A percentile compares a stretch with the other conserved stretches of the same genome.
phyloP scores from a whole-genome alignment of 192 early-diverging fungal species.

The Umbelopsis sp. region DNA sequence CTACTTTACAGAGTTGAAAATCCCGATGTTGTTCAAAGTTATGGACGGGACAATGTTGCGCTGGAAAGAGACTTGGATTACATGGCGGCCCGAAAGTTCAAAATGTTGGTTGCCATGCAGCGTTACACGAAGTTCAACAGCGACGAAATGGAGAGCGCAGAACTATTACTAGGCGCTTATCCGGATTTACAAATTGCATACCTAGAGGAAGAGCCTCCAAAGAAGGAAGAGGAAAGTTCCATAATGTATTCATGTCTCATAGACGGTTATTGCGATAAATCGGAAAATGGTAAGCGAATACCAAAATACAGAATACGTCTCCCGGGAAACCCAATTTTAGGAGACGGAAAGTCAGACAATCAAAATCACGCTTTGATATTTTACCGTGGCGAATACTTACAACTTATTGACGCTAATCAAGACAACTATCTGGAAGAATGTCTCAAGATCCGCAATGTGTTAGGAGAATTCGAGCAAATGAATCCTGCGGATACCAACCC shows the following conservation, averaged over 20 bases:
- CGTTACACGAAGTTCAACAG: constrained; percentile 77
- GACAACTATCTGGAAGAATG: constrained; percentile 93
- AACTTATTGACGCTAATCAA: constrained; percentile 89
- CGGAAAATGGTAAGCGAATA: constrained; percentile 72
- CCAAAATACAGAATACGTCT: constrained; percentile 77
- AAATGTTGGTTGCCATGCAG: constrained; percentile 85
- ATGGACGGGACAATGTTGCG: constrained; percentile 63
- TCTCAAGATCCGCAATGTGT: constrained; percentile 83
- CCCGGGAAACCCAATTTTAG: constrained; percentile 86
- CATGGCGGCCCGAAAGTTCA: constrained; percentile 78
- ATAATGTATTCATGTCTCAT: constrained; percentile 67
- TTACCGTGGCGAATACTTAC: constrained; percentile 84
- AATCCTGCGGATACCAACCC: constrained; percentile 66
- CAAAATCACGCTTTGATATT: constrained; percentile 88
- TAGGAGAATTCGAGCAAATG: constrained; percentile 84
- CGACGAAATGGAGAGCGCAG: constrained; percentile 73
- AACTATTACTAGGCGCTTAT: constrained; percentile 75
- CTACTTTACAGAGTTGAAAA: constrained; percentile 79
- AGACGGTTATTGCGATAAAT: constrained; percentile 72
- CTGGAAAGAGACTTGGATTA: constrained; percentile 70
- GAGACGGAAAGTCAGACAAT: constrained; percentile 91
- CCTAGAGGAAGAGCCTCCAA: constrained; percentile 67
- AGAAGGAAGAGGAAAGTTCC: constrained; percentile 61
- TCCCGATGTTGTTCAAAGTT: constrained; percentile 70
- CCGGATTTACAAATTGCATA: constrained; percentile 83